Percentiles rank a stretch among this genome's conserved stretches.
Evolutionary conservation across 805 yeast species (phyloP).

Genomic region (Barnettozyma wickerhamii): DNA sequence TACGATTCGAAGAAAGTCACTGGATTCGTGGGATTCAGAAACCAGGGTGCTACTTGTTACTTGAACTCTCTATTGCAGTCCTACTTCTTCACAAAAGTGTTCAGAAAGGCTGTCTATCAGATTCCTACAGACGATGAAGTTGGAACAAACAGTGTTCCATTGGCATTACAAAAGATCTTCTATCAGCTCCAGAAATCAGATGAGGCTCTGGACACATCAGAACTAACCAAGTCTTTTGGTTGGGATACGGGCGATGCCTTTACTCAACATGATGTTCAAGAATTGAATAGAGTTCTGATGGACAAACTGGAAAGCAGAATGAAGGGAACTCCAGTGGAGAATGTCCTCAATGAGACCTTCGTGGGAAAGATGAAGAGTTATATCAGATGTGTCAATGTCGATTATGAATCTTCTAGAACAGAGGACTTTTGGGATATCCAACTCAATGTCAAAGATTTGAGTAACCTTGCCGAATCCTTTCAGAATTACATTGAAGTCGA

Average conservation of each 20-base stretch:
- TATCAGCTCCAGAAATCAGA: conserved; percentile 71
- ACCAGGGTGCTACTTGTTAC: conserved; percentile 99
- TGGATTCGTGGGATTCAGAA: conserved; percentile 88
- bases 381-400: conserved; percentile 88
- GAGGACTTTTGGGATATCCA: conserved; percentile 99
- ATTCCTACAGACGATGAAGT: conserved; percentile 72
- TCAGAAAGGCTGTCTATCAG: conserved; percentile 81
- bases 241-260: conserved; percentile 97
- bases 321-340: conserved; percentile 83
- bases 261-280: conserved; percentile 98
- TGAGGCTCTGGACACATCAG: conserved; percentile 78
- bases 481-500: conserved; percentile 85
- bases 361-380: conserved; percentile 97
- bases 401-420: conserved; percentile 83
- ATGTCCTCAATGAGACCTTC: conserved; percentile 71
- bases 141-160: conserved; percentile 59
- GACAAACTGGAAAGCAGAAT: conserved; percentile 86
- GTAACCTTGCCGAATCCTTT: conserved; percentile 69
- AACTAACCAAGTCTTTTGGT: conserved; percentile 88
- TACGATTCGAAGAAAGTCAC: conserved; percentile 85
- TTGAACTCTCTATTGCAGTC: conserved; percentile 89
- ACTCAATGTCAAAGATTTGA: conserved; percentile 82
- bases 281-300: conserved; percentile 90
- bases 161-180: conserved; percentile 84
- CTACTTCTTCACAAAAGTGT: conserved; percentile 76